Percentiles rank a stretch among this genome's conserved stretches.
Evolutionary conservation across 805 yeast species (phyloP).

Genomic region (Metschnikowia gelsemii): DNA sequence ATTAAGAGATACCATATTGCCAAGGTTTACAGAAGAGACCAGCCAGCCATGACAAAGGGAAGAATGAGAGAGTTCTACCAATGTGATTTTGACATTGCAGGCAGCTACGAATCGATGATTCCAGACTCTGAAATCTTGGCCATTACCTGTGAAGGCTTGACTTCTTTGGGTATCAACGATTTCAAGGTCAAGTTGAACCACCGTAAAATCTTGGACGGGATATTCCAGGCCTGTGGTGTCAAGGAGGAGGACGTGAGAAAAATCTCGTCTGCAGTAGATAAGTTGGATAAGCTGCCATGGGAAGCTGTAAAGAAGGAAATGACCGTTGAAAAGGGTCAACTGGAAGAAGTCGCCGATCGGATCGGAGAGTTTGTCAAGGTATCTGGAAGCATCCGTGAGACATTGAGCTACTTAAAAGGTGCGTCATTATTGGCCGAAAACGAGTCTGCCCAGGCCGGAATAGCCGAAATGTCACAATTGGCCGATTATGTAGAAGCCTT

Average conservation of each 20-base stretch:
- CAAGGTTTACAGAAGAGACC: constrained; percentile 97
- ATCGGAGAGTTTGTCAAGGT: constrained; percentile 88
- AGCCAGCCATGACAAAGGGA: constrained; percentile 99
- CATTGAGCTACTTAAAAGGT: constrained; percentile 51
- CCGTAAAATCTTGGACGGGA: constrained; percentile 93
- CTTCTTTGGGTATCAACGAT: constrained; percentile 78
- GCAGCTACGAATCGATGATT: constrained; percentile 87
- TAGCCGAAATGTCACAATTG: constrained; percentile 73
- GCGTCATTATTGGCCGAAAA: constrained; percentile 62
- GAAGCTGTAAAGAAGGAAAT: constrained; percentile 89
- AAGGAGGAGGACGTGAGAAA: constrained; percentile 90
- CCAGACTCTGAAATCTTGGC: constrained; percentile 92
- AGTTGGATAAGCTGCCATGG: constrained; percentile 95
- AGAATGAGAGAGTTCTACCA: constrained; percentile 99
- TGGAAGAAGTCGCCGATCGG: constrained; percentile 87
- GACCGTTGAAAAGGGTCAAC: constrained; percentile 85
- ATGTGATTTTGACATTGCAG: constrained; percentile 98
- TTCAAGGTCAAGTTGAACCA: constrained; percentile 93
- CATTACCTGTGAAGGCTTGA: constrained; percentile 80
- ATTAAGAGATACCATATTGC: constrained; percentile 97
- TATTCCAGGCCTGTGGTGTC: constrained; percentile 93
- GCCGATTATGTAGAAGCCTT: constrained; percentile 82
- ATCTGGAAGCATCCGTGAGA: constrained; percentile 70
- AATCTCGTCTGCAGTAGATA: constrained; percentile 93
- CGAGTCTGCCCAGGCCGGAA: constrained; percentile 75